A percentile compares a stretch with the other conserved stretches of the same genome.
Evolutionary conservation across 2,329 filamentous ascomycete genomes (phyloP).

Genomic region (Epichloe sibirici): DNA sequence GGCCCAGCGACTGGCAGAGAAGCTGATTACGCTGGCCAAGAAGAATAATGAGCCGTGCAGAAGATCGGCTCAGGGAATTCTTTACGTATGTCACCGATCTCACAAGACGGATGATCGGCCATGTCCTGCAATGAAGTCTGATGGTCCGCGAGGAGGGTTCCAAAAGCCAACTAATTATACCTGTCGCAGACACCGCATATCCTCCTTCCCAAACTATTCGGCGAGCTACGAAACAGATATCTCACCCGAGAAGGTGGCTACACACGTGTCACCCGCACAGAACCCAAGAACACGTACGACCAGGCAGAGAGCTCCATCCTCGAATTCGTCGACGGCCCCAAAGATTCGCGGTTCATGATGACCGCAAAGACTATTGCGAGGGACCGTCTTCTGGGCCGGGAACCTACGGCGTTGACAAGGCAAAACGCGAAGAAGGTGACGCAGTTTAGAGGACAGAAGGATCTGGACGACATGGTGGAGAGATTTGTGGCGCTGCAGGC

Average conservation of each 20-base stretch:
- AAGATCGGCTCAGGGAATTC: slow-evolving; percentile 63
- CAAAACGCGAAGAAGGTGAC: slow-evolving; percentile 79
- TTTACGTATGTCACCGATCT: slow-evolving; percentile 54
- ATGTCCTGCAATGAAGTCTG: too few species aligned
- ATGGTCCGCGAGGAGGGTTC: background rate
- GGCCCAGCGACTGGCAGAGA: slow-evolving; percentile 84
- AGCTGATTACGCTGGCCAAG: slow-evolving; percentile 88
- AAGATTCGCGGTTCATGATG: slow-evolving; percentile 89
- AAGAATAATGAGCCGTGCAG: slow-evolving; percentile 75
- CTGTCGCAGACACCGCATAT: slow-evolving; percentile 47
- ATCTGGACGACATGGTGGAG: slow-evolving; percentile 54
- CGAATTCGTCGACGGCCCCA: slow-evolving; percentile 87
- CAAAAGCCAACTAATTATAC: background rate
- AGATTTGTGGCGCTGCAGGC: slow-evolving; percentile 20
- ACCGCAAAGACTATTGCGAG: slow-evolving; percentile 74
- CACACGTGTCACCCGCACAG: slow-evolving; percentile 85
- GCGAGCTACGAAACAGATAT: slow-evolving; percentile 70
- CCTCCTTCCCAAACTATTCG: slow-evolving; percentile 78
- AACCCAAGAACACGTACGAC: slow-evolving; percentile 71
- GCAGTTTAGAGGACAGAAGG: slow-evolving; percentile 56
- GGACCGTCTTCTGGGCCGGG: slow-evolving; percentile 40
- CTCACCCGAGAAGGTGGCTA: slow-evolving; percentile 73
- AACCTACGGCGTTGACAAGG: slow-evolving; percentile 57
- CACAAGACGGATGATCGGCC: too few species aligned
- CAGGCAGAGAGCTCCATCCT: slow-evolving; percentile 85